Conservation (phyloP, 1,139 yeast species). For the Schwanniomyces etchellsii region DNA sequence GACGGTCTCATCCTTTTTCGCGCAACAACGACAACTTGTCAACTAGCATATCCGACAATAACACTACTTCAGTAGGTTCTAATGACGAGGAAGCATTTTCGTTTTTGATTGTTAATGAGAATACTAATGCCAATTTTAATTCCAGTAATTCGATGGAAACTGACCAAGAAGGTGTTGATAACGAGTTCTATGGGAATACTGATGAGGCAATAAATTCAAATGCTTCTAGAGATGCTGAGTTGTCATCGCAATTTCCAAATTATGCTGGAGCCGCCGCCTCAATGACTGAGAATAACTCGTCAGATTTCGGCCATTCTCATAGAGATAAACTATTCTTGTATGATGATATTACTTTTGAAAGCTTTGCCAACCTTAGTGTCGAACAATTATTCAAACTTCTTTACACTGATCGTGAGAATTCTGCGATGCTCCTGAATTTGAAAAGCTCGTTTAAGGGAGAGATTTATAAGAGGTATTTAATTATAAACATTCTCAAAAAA, state of each 20-base stretch:
- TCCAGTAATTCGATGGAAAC: neutral
- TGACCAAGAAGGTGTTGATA: neutral
- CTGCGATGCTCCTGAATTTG: neutral
- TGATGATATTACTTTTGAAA: slow-evolving; percentile 20
- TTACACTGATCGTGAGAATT: neutral
- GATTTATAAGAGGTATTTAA: slow-evolving; percentile 31
- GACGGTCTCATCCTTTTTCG: neutral
- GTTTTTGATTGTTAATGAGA: slow-evolving; percentile 2
- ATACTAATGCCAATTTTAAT: slow-evolving; percentile 1
- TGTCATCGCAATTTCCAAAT: slow-evolving; percentile 2
- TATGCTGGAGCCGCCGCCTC: neutral
- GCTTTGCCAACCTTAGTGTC: slow-evolving; percentile 32
- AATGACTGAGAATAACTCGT: too few relatives aligned
- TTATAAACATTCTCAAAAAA: slow-evolving; percentile 32
- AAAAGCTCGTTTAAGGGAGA: slow-evolving; percentile 18
- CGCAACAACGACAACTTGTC: slow-evolving; percentile 2
- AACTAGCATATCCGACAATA: slow-evolving; percentile 1
- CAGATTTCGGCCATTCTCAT: slow-evolving; percentile 19
- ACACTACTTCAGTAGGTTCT: slow-evolving; percentile 2
- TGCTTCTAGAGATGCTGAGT: slow-evolving; percentile 5
- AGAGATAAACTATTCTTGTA: neutral
- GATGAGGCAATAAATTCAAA: slow-evolving; percentile 4
- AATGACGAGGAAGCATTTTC: slow-evolving; percentile 4
- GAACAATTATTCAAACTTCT: slow-evolving; percentile 36
- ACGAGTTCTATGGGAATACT: neutral